Conservation (phyloP, 768 basidiomycete species). For the Rhodotorula taiwanensis region DNA sequence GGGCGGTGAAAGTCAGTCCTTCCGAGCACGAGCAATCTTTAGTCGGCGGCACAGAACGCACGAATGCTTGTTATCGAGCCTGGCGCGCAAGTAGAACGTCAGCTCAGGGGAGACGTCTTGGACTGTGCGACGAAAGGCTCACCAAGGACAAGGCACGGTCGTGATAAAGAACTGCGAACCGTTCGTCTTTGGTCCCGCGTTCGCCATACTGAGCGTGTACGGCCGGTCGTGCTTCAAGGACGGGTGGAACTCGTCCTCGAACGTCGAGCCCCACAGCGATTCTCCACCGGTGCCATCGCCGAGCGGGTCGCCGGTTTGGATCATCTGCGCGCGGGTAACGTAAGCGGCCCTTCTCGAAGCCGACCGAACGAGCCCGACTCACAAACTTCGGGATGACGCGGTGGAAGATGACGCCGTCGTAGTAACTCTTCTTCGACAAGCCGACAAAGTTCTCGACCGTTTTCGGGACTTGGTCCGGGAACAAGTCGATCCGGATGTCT, state of each 20-base stretch:
- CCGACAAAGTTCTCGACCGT: conserved; percentile 97
- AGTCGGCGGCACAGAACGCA: conserved; percentile 30
- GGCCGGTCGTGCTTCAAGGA: conserved; percentile 87
- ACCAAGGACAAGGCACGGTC: conserved; percentile 84
- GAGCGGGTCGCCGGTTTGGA: conserved; percentile 91
- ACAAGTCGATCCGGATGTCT: conserved; percentile 80
- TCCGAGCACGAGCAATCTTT: not conserved
- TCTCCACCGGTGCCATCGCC: conserved; percentile 88
- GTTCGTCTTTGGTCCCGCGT: conserved; percentile 81
- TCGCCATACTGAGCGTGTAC: conserved; percentile 79
- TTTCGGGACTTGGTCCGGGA: conserved; percentile 87
- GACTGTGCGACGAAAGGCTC: conserved; percentile 50
- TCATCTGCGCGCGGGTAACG: conserved; percentile 57
- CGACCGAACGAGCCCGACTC: too few relatives aligned
- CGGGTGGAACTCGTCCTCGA: conserved; percentile 88
- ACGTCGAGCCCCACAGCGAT: conserved; percentile 82
- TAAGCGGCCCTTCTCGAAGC: too few relatives aligned
- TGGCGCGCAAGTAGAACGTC: not conserved
- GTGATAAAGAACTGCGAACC: conserved; percentile 99
- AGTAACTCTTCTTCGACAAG: conserved; percentile 79
- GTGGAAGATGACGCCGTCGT: conserved; percentile 89
- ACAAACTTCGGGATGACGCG: conserved; percentile 93
- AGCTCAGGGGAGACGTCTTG: not conserved
- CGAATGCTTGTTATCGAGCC: conserved; percentile 46
- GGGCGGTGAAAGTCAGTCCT: conserved; percentile 48